Percentiles rank a stretch among this genome's conserved stretches.
Evolutionary conservation across 129 eudicot species (phyloP).

Genomic region (Pulicaria dysenterica): DNA sequence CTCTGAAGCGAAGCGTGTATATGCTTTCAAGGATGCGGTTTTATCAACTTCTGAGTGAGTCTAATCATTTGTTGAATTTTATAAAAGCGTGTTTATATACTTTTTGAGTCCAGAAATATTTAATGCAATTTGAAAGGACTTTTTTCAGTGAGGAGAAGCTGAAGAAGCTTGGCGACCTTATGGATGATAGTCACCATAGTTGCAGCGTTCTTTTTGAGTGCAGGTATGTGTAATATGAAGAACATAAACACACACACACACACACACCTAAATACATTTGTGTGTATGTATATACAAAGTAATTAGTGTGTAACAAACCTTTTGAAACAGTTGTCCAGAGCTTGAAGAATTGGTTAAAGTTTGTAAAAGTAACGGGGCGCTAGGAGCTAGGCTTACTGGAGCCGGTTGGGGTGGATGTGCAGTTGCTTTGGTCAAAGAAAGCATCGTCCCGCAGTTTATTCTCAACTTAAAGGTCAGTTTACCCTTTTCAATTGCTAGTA

Average conservation of each 20-base stretch:
- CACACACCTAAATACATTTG: not conserved
- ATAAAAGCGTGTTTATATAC: not conserved
- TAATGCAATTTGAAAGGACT: not conserved
- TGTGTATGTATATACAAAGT: not conserved
- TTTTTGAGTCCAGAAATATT: not conserved
- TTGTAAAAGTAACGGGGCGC: slow-evolving; percentile 74
- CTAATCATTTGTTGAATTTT: not conserved
- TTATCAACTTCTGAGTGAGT: slow-evolving; percentile 65
- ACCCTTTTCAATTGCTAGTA: not conserved
- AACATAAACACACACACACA: not conserved
- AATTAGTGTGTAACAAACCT: not conserved
- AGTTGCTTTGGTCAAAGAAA: slow-evolving; percentile 89
- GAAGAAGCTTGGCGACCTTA: slow-evolving; percentile 88
- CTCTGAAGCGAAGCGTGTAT: slow-evolving; percentile 86
- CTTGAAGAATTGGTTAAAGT: slow-evolving; percentile 84
- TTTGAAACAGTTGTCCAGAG: slow-evolving; percentile 74
- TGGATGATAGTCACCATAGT: slow-evolving; percentile 93
- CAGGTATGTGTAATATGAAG: slow-evolving; percentile 54
- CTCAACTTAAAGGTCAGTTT: slow-evolving; percentile 75
- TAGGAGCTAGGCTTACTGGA: slow-evolving; percentile 97
- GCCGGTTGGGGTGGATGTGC: slow-evolving; percentile 99
- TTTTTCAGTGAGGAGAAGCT: slow-evolving; percentile 75
- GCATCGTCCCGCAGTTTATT: slow-evolving; percentile 72
- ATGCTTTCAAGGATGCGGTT: slow-evolving; percentile 81
- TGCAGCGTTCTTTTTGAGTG: slow-evolving; percentile 93